These are phyloP conservation scores for Primulina tabacum DNA, from an alignment of 257 asterid species.

Conservation along the genomic window DNA sequence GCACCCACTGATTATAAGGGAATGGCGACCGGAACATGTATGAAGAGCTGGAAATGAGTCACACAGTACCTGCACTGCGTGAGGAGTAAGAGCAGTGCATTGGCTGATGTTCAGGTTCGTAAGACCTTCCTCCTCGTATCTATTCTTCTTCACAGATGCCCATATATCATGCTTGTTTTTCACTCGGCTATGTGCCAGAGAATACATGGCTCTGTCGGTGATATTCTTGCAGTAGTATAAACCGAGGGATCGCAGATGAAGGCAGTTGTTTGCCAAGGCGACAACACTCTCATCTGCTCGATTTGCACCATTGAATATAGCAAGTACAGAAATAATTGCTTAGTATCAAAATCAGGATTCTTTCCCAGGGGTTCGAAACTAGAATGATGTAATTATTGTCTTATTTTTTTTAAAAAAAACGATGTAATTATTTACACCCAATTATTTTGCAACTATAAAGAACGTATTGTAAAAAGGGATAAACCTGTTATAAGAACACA, in stretches of 20 bases:
- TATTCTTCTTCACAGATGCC: slow-evolving; percentile 61
- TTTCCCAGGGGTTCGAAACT: no score
- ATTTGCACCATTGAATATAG: background rate
- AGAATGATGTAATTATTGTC: no score
- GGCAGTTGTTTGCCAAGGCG: slow-evolving; percentile 81
- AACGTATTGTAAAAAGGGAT: background rate
- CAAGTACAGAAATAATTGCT: background rate
- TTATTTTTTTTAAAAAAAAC: no score
- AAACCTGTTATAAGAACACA: slow-evolving; percentile 92
- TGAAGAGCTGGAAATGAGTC: slow-evolving; percentile 93
- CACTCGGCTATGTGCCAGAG: slow-evolving; percentile 77
- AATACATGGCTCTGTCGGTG: slow-evolving; percentile 87
- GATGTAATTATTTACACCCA: background rate
- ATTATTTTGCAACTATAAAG: background rate
- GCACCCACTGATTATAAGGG: slow-evolving; percentile 91
- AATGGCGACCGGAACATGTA: slow-evolving; percentile 80
- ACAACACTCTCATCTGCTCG: slow-evolving; percentile 74
- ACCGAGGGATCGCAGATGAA: slow-evolving; percentile 71
- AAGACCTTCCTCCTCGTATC: slow-evolving; percentile 79
- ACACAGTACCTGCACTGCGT: slow-evolving; percentile 94
- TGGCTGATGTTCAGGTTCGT: slow-evolving; percentile 89
- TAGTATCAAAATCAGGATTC: no score
- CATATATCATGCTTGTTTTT: slow-evolving; percentile 55
- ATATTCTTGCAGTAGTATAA: slow-evolving; percentile 88
- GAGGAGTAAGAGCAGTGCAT: slow-evolving; percentile 97